Evolutionary conservation across 257 asterid species (phyloP).

Genomic region (Voacanga thouarsii): DNA sequence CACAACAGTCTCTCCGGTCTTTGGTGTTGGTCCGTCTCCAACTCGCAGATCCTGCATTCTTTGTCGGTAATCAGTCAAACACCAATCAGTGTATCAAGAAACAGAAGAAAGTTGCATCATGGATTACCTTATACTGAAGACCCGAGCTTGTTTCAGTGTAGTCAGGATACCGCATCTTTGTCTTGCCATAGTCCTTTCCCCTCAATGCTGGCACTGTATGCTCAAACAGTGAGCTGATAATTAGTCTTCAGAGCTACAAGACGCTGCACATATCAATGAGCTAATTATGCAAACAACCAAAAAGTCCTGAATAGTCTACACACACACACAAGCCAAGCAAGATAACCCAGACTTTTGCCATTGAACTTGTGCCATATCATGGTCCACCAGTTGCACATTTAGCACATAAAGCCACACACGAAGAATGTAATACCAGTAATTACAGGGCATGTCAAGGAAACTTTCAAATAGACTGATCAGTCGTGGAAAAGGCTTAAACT

Average conservation of each 20-base stretch:
- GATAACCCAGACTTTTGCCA: neutral
- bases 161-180: conserved; percentile 91
- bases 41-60: conserved; percentile 73
- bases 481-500: neutral
- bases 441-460: neutral
- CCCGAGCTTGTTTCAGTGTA: conserved; percentile 79
- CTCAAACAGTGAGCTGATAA: conserved; percentile 63
- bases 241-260: conserved; percentile 68
- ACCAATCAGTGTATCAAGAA: conserved; percentile 1
- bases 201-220: conserved; percentile 95
- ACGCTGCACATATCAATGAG: conserved; percentile 30
- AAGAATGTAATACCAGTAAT: neutral
- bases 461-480: neutral
- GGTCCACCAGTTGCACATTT: neutral
- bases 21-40: conserved; percentile 80
- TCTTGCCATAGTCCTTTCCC: conserved; percentile 95
- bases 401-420: neutral
- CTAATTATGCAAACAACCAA: conserved; percentile 36
- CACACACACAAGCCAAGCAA: neutral
- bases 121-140: conserved; percentile 88
- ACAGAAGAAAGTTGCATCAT: conserved; percentile 18
- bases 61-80: conserved; percentile 26
- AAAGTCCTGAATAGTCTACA: neutral
- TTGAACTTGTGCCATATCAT: neutral
- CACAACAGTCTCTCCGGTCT: conserved; percentile 79